Base-by-base conservation (phyloP, 345 rosid genomes). In the Viola odorata region DNA sequence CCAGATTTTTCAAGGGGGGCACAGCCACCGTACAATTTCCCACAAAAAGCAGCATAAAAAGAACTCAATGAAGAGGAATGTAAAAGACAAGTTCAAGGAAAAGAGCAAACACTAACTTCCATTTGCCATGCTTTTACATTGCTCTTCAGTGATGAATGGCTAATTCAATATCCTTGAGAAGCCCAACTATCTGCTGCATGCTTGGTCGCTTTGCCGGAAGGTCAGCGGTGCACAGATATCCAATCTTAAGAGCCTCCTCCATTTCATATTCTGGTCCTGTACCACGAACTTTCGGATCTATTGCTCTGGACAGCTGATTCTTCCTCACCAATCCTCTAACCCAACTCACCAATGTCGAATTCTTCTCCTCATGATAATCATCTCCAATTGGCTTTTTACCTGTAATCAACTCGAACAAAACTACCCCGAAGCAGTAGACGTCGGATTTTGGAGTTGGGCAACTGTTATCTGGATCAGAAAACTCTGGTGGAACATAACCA, bases 141-240 rank as follows among this genome's bases (percentile, higher is more conserved):
- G 64, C 40, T 65, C 48, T 59, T 78, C 82, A 77, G 58, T 73
- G 78, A 53, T 69, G 63, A 68, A 63, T 47, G 53, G 73, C 64
- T 3, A 96, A 87, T 74, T 92, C 91, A 12, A 89, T 84, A 47
- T 92, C 98, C 76, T 92, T 92, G 63, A 92, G 96, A 66, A 92
- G 89, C 57, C 98, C 96, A 42, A 92, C 96, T 51, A 92, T 81
- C 75, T 92, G 98, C 57, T 92, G 96, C 88, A 87, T 92, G 76
- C 87, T 92, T 12, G 98, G 98, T 49, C 96, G 84, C 77, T 91
- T 91, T 9, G 75, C 78, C 2, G 96, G 96, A 63, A 84, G 82
- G 41, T 87, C 95, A 10, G 96, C 95, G 0, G 96, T 91, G 80
- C 98, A 91, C 12, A 91, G 87, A 59, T 89, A 89, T 13, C 95